These are phyloP conservation scores for Nothophoma quercina DNA, from an alignment of 2,329 filamentous ascomycete genomes.

Conservation along the genomic window DNA sequence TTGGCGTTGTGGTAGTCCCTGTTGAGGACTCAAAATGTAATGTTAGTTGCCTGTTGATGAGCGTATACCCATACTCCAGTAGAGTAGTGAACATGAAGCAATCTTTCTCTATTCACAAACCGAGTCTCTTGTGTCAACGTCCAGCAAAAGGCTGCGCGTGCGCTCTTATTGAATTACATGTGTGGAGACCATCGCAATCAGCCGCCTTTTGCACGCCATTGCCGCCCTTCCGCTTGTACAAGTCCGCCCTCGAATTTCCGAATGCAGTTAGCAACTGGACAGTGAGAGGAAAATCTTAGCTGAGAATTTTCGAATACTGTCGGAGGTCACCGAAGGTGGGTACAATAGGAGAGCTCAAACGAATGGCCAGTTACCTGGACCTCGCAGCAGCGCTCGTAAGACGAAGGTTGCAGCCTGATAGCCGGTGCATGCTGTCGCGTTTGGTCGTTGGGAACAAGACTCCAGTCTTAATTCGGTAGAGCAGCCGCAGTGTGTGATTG, in stretches of 20 bases:
- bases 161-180: conserved; percentile 10
- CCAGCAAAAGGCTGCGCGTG: background rate
- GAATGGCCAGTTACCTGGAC: conserved; percentile 1
- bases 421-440: background rate
- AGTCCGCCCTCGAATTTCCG: conserved; percentile 13
- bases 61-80: conserved; percentile 21
- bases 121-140: background rate
- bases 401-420: background rate
- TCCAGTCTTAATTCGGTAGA: background rate
- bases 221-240: conserved; percentile 10
- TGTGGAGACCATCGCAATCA: conserved; percentile 15
- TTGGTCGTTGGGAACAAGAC: background rate
- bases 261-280: conserved; percentile 12
- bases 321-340: conserved; percentile 19
- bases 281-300: conserved; percentile 11
- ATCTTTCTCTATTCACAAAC: conserved; percentile 3
- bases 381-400: background rate
- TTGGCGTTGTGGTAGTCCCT: conserved; percentile 5
- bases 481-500: conserved; percentile 1
- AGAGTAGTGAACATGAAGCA: conserved; percentile 11
- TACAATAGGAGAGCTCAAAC: conserved; percentile 3
- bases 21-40: conserved; percentile 15
- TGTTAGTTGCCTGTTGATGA: conserved; percentile 18
- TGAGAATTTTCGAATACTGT: conserved; percentile 14
- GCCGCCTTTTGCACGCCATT: conserved; percentile 18